These are phyloP conservation scores for Corynascus novoguineensis DNA, from an alignment of 495 filamentous ascomycete species.

Conservation along the genomic window DNA sequence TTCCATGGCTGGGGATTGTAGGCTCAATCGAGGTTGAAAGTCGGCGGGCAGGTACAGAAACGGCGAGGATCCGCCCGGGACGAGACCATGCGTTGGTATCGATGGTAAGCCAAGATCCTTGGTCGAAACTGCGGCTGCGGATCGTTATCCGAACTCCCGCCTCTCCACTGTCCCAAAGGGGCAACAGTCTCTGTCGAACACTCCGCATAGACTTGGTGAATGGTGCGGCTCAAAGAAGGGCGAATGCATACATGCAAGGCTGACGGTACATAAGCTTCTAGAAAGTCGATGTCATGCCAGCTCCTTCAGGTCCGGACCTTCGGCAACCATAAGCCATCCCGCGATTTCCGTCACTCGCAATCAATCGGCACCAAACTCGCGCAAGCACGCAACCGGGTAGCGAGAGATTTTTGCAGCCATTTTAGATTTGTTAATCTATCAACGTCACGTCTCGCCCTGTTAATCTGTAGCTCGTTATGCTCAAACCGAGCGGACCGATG, in stretches of 20 bases:
- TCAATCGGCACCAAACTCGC: not conserved
- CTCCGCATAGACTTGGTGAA: not conserved
- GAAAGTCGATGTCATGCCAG: not conserved
- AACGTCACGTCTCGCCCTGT: not conserved
- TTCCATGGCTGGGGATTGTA: not conserved
- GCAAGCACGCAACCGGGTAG: not conserved
- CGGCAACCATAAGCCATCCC: not conserved
- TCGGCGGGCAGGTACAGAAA: slow-evolving; percentile 12
- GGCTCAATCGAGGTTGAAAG: slow-evolving; percentile 6
- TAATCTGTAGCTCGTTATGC: not conserved
- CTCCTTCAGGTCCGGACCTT: not conserved
- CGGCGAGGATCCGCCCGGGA: slow-evolving; percentile 15
- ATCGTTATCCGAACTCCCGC: slow-evolving; percentile 17
- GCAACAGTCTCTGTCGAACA: slow-evolving; percentile 11
- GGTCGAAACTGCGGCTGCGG: slow-evolving; percentile 13
- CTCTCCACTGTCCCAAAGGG: slow-evolving; percentile 11
- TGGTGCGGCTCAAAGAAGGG: not conserved
- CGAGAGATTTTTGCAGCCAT: not conserved
- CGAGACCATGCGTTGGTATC: slow-evolving; percentile 9
- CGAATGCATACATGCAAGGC: not conserved
- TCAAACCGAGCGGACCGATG: too few species aligned
- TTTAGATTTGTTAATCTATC: not conserved
- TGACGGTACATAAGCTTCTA: not conserved
- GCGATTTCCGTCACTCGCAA: not conserved
- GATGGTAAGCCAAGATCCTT: slow-evolving; percentile 17